Percentiles rank a stretch among this genome's conserved stretches.
phyloP scores from a whole-genome alignment of 345 rosid genomes.

The Populus simonii region DNA sequence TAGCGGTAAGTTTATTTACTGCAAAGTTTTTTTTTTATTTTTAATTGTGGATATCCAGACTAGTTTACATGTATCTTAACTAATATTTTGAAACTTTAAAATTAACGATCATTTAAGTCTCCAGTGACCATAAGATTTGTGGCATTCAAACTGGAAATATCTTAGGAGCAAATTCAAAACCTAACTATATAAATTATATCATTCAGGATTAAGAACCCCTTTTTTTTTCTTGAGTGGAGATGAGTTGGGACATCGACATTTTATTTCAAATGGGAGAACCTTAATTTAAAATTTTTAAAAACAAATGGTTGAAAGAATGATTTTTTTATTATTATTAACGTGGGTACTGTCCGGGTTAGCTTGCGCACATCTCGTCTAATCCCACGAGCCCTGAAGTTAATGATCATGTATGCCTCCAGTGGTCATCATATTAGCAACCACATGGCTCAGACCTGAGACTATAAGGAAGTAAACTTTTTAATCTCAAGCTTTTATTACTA shows the following conservation, averaged over 20 bases:
- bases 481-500: too few species aligned
- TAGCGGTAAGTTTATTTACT: slow-evolving; percentile 52
- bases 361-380: rapidly evolving
- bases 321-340: too few species aligned
- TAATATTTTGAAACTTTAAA: too few species aligned
- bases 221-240: not conserved
- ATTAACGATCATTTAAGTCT: too few species aligned
- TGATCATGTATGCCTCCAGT: too few species aligned
- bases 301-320: not conserved
- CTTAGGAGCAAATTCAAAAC: rapidly evolving
- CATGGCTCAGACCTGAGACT: rapidly evolving
- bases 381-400: rapidly evolving
- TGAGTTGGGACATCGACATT: not conserved
- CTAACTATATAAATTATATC: too few species aligned
- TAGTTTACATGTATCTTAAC: too few species aligned
- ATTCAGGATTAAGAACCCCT: not conserved
- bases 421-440: too few species aligned
- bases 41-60: too few species aligned
- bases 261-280: not conserved
- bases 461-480: rapidly evolving
- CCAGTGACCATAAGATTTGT: rapidly evolving
- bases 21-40: too few species aligned
- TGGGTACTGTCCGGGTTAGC: rapidly evolving
- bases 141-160: rapidly evolving
- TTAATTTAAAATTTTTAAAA: too few species aligned